Base-by-base conservation (phyloP, 768 basidiomycete genomes). In the Boletus pseudo-olivaceus region DNA sequence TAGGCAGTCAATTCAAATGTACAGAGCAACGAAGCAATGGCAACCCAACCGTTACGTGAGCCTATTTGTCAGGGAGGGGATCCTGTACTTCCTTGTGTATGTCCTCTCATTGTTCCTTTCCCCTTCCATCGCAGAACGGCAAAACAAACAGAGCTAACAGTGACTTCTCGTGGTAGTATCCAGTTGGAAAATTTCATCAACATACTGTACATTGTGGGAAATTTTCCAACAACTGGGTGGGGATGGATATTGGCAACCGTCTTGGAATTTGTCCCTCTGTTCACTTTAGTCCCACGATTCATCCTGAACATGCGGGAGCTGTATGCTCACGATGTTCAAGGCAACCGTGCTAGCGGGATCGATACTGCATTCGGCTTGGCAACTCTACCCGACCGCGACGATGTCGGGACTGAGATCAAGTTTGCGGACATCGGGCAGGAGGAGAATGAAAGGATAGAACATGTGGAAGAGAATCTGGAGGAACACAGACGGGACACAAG, bases 331-430 rank as follows among this genome's bases (percentile, higher is more conserved):
- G 32, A 46, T 10, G 12, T 37, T 12, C 49, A 4, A 4, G 5
- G 38, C 3, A n/a, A 27, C 27, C 4, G 5, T 26, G 23, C 10
- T 3, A 19, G 7, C 14, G 45, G 49, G 8, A 47, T 61, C 10
- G 52, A 57, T 33, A 30, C 19, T 8, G 51, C 41, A n/a, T 56
- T 60, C 3, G 52, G 58, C 32, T 33, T 55, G 17, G 17, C 49
- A 19, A 4, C 37, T 19, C 5, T 19, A 20, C 11, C 38, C 38
- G 1, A 15, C 39, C 8, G 7, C 4, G n/a, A 7, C 15, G 0
- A 10, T 23, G 4, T 26, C 39, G 4, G 15, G 9, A 20, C 45
- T 4, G 7, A 4, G 8, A 46, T 52, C 0, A 9, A 10, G 23
- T 45, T 51, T 19, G 49, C 53, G 7, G 37, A 15, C 5, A 5